Percentiles rank a stretch among this genome's conserved stretches.
phyloP scores from a whole-genome alignment of 2,329 filamentous ascomycete species.

The Penicillium concentricum region DNA sequence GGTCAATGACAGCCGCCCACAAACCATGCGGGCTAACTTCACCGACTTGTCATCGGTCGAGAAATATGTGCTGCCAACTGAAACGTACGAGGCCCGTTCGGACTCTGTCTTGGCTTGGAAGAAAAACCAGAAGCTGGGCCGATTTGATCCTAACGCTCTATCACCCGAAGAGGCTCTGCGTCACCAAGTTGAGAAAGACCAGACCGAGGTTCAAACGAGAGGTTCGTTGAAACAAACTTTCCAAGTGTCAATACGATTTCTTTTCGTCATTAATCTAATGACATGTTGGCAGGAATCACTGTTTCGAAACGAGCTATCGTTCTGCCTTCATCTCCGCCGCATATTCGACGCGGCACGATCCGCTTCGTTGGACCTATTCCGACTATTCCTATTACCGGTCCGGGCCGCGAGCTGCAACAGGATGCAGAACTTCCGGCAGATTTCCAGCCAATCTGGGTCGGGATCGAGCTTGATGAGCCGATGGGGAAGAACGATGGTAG shows the following conservation, averaged over 20 bases:
- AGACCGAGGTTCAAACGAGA: constrained; percentile 63
- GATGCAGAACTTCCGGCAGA: constrained; percentile 21
- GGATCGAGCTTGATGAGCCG: constrained; percentile 62
- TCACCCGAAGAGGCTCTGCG: constrained; percentile 71
- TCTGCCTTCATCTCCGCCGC: constrained; percentile 43
- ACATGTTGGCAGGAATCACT: constrained; percentile 39
- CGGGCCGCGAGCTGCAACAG: constrained; percentile 21
- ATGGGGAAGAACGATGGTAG: constrained; percentile 64
- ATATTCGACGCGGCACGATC: constrained; percentile 45
- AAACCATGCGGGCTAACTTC: constrained; percentile 73
- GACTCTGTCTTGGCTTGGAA: constrained; percentile 96
- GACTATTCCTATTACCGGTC: constrained; percentile 38
- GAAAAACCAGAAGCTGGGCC: constrained; percentile 88
- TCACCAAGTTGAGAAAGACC: constrained; percentile 60
- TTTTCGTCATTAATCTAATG: neutral
- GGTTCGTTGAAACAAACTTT: constrained; percentile 49
- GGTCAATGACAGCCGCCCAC: constrained; percentile 78
- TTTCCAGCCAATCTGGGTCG: constrained; percentile 52
- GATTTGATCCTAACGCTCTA: constrained; percentile 85
- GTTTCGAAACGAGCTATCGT: constrained; percentile 45
- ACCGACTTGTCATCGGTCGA: constrained; percentile 77
- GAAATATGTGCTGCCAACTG: constrained; percentile 84
- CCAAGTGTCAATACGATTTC: neutral
- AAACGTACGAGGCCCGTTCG: constrained; percentile 79
- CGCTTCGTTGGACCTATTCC: constrained; percentile 44